Base-by-base conservation (phyloP, 73 alveolate genomes). In the Paramecium octaurelia region DNA sequence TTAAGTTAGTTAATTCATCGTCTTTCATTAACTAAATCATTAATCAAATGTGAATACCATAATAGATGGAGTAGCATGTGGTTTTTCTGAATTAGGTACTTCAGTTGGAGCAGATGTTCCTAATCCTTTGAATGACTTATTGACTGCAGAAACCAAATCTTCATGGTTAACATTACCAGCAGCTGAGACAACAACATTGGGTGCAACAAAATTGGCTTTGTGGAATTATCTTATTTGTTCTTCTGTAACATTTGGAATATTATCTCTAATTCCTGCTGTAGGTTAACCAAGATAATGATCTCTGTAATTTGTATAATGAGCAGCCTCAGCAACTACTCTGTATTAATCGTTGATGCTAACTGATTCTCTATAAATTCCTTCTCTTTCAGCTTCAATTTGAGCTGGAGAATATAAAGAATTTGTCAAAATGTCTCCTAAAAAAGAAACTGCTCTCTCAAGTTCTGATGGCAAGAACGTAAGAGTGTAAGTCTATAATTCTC, bases 211-310 rank as follows among this genome's bases (percentile, higher is more conserved):
- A 92, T 93, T 73, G 50, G 96, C 85, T 21, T 85, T 40, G 71
- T 92, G 95, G 97, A 84, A 95, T 14, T 92, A 89, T 86, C 93
- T 86, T 46, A 96, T 92, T 80, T 59, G 71, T 64, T 94, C 97
- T 40, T 86, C 96, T 36, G 89, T 93, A 69, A 96, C 80, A 73
- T 87, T 73, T 29, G 87, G 92, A 73, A 94, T 29, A 87, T 64
- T 88, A 85, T 96, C 98, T 76, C 96, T 92, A 73, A 94, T 96
- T 85, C 98, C 98, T 89, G 87, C 75, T 34, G 88, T 88, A 57
- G 98, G 98, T 80, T 96, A 96, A 29, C 98, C 94, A 27, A 89
- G 8, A 73, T 44, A 89, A 95, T 96, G 98, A 31, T 96, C 98
- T 95, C 97, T 96, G 95, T 89, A 96, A 64, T 91, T 58, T 68